Base-by-base conservation (phyloP, 768 basidiomycete species). In the Terana coerulea region DNA sequence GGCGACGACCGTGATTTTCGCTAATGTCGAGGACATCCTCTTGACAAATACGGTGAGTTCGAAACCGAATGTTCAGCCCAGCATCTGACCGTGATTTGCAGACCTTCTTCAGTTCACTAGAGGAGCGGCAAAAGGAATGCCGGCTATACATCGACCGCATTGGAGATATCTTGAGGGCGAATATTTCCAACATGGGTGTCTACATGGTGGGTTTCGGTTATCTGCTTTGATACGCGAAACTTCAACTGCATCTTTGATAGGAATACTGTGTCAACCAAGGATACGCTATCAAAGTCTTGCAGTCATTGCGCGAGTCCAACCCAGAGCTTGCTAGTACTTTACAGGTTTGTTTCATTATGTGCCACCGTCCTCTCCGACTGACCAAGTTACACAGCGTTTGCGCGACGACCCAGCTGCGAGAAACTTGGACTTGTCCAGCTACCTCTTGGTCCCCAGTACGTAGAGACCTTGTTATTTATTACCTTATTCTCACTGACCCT, bases 21-120 rank as follows among this genome's bases (percentile, higher is more conserved):
- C 88, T 5, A 98, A 98, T 60, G 76, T 98, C 21, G 95, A 98
- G 63, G 95, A 98, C 59, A 84, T 98, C 43, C 72, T 98, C 3
- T 68, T 98, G 26, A 87, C 83, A 35, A 95, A 95, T 59, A 95
- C 91, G 10, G 90, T 88, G 60, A 55, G 81, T 58, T 0, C 1
- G 6, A 9, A 42, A 22, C 7, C n/a, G 10, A 10, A n/a, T 21
- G 5, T 28, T 15, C 44, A 5, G 15, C 31, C 24, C 39, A 34
- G 26, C n/a, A 31, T 15, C 39, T 57, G 17, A 55, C 30, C 26
- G 39, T 37, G 31, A 8, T 57, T 47, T 21, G 6, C 35, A 89
- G 88, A 77, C 84, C 0, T 93, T 98, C 65, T 69, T 94, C 51
- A 95, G 91, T 56, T 84, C 83, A 15, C 75, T 98, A 6, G 95